These are phyloP conservation scores for Rhynchospora tenuis DNA, from an alignment of 176 grass and related monocot species.

Conservation along the genomic window DNA sequence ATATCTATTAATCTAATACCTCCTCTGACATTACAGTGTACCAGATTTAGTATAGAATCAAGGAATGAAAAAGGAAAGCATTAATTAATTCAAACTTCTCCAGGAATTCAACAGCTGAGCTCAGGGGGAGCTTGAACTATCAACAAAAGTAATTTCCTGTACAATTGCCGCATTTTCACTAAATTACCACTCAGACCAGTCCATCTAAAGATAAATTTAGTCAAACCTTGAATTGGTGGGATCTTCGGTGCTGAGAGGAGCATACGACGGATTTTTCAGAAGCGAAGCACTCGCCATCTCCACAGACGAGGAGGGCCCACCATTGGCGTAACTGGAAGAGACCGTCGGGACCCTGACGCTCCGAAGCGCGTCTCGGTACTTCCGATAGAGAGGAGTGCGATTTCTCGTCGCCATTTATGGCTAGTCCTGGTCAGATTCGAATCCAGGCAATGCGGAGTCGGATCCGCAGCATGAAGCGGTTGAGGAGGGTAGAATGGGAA, in stretches of 20 bases:
- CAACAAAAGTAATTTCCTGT: no score
- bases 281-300: constrained; percentile 41
- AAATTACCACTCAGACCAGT: neutral
- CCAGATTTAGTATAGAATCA: neutral
- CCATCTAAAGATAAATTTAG: neutral
- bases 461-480: constrained; percentile 4
- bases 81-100: neutral
- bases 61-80: no score
- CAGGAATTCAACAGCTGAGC: neutral
- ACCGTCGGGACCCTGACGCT: constrained; percentile 33
- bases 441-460: constrained; percentile 9
- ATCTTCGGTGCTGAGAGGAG: constrained; percentile 38
- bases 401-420: constrained; percentile 38
- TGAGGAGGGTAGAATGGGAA: neutral
- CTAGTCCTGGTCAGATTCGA: constrained; percentile 11
- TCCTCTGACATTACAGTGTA: neutral
- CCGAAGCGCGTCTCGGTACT: constrained; percentile 34
- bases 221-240: constrained; percentile 36
- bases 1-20: neutral
- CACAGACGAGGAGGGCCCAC: constrained; percentile 20
- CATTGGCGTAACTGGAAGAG: neutral
- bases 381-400: constrained; percentile 31
- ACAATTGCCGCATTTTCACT: neutral
- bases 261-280: constrained; percentile 31
- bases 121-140: neutral